Evolutionary conservation across 139 green algal genomes (phyloP).

Genomic region (Coelastrella sp.): DNA sequence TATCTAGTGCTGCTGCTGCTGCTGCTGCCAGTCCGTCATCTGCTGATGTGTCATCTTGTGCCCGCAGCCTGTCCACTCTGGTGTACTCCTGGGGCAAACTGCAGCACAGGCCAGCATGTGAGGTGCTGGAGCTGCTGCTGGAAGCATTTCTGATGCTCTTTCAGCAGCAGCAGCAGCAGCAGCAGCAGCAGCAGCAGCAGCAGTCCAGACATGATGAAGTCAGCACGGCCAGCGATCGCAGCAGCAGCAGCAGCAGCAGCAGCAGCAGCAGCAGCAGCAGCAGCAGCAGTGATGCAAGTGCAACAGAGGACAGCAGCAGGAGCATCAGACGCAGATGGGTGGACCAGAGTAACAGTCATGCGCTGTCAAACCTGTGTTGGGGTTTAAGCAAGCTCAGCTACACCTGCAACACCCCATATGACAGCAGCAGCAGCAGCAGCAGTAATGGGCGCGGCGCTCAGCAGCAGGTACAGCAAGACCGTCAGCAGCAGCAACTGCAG

Average conservation of each 20-base stretch:
- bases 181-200: constrained; percentile 18
- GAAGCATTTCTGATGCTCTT: background rate
- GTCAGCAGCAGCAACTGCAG: constrained; percentile 17
- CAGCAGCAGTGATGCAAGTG: background rate
- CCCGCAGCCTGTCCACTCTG: constrained; percentile 10
- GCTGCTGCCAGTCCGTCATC: background rate
- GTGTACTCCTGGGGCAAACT: constrained; percentile 10
- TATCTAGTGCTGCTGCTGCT: background rate
- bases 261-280: constrained; percentile 3
- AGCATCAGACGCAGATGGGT: background rate
- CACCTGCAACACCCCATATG: constrained; percentile 11
- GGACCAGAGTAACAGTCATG: background rate
- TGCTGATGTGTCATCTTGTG: background rate
- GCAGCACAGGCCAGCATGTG: constrained; percentile 1
- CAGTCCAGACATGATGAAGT: background rate
- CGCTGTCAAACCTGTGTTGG: constrained; percentile 10
- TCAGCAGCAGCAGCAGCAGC: constrained; percentile 23
- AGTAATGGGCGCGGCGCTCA: background rate
- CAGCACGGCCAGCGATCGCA: background rate
- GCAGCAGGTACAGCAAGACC: constrained; percentile 15
- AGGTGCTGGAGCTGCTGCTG: constrained; percentile 35
- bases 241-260: constrained; percentile 24
- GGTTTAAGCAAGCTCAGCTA: constrained; percentile 23
- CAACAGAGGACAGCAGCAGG: background rate
- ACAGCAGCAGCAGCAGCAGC: constrained; percentile 31